Evolutionary conservation across 2,329 filamentous ascomycete genomes (phyloP).

Genomic region (Calonectria pseudoturangicola): DNA sequence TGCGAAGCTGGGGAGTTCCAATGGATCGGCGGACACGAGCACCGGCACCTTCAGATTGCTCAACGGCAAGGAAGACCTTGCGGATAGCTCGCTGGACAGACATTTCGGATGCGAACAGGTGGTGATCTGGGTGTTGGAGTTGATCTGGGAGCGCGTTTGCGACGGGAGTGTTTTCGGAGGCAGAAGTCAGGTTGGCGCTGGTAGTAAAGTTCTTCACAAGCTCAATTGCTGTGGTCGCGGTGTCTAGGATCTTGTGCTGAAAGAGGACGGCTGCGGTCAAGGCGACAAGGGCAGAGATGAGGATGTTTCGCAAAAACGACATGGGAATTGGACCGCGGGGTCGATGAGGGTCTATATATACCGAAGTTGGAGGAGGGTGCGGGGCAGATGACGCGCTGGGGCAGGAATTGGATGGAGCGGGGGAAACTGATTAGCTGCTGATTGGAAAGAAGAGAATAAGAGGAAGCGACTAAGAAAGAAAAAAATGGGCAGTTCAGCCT

Average conservation of each 20-base stretch:
- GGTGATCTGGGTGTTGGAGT: conserved; percentile 42
- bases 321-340: conserved; percentile 52
- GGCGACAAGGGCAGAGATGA: conserved; percentile 56
- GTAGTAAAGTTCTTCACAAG: conserved; percentile 39
- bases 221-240: conserved; percentile 46
- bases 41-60: conserved; percentile 92
- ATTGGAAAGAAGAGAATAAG: conserved; percentile 19
- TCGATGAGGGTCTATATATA: conserved; percentile 47
- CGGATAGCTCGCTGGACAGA: conserved; percentile 84
- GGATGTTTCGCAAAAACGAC: conserved; percentile 56
- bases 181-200: conserved; percentile 16
- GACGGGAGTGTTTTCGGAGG: conserved; percentile 16
- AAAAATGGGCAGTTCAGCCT: conserved; percentile 1
- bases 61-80: conserved; percentile 87
- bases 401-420: background rate
- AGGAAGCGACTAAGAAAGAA: background rate
- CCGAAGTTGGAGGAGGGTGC: conserved; percentile 1
- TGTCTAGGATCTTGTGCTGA: conserved; percentile 49
- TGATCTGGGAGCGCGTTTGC: conserved; percentile 38
- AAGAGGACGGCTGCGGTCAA: conserved; percentile 55
- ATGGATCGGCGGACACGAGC: conserved; percentile 91
- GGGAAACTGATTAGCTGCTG: conserved; percentile 5
- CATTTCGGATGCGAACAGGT: conserved; percentile 70
- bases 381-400: conserved; percentile 28
- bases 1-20: conserved; percentile 86